A percentile compares a stretch with the other conserved stretches of the same genome.
phyloP scores from a whole-genome alignment of 768 basidiomycete genomes.

The Fomitopsis serialis region DNA sequence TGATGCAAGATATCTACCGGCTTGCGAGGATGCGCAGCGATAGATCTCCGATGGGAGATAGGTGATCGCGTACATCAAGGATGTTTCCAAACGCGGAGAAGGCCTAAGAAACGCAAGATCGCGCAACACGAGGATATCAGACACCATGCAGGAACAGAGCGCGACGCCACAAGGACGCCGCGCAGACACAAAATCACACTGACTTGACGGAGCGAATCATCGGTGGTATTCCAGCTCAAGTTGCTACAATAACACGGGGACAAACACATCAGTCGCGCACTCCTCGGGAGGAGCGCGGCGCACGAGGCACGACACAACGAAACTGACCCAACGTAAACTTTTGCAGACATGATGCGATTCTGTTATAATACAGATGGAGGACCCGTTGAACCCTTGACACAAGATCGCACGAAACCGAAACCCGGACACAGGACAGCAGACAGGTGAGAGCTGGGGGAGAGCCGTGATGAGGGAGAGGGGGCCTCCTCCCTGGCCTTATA shows the following conservation, averaged over 20 bases:
- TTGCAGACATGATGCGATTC: slow-evolving; percentile 59
- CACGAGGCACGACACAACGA: slow-evolving; percentile 45
- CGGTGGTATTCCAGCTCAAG: slow-evolving; percentile 94
- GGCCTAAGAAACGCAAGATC: slow-evolving; percentile 48
- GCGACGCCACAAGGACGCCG: slow-evolving; percentile 10
- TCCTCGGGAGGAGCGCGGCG: slow-evolving; percentile 40
- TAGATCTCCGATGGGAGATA: slow-evolving; percentile 3
- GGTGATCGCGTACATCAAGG: slow-evolving; percentile 70
- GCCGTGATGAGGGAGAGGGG: slow-evolving; percentile 13
- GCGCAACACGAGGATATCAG: slow-evolving; percentile 42
- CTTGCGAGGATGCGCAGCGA: slow-evolving; percentile 15
- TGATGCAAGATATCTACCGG: neutral
- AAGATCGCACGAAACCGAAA: slow-evolving; percentile 50
- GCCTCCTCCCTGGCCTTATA: slow-evolving; percentile 32
- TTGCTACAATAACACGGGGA: slow-evolving; percentile 60
- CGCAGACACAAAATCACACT: slow-evolving; percentile 46
- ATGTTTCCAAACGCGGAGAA: slow-evolving; percentile 81
- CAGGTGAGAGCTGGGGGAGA: slow-evolving; percentile 33
- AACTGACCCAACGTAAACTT: slow-evolving; percentile 95
- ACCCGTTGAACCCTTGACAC: slow-evolving; percentile 43
- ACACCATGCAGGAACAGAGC: slow-evolving; percentile 30
- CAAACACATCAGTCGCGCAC: slow-evolving; percentile 27
- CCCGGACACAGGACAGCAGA: slow-evolving; percentile 44
- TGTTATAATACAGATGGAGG: slow-evolving; percentile 47
- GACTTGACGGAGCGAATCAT: slow-evolving; percentile 86